phyloP scores from a whole-genome alignment of 192 early-diverging fungal genomes.

The Rhizophagus sp. region DNA sequence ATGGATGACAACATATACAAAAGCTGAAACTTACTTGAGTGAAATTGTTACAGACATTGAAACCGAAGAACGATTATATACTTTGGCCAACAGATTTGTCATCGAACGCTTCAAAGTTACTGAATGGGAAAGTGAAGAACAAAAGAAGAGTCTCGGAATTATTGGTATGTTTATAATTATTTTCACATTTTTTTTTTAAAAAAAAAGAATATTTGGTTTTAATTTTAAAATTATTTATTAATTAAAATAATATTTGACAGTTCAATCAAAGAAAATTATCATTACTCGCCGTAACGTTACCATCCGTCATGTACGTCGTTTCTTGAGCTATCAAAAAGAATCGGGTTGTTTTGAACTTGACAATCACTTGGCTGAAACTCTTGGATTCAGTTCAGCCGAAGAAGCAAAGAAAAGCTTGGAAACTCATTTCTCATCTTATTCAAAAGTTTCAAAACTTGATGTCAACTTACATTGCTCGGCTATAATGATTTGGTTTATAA shows the following conservation, averaged over 20 bases:
- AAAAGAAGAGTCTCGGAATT: neutral
- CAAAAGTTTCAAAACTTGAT: constrained; percentile 3
- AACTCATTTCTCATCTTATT: constrained; percentile 5
- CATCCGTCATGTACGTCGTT: constrained; percentile 19
- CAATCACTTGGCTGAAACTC: neutral
- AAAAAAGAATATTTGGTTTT: too few relatives aligned
- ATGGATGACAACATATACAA: neutral
- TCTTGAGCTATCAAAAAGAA: constrained; percentile 19
- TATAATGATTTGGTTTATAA: constrained; percentile 20
- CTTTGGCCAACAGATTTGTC: neutral
- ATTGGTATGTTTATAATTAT: neutral
- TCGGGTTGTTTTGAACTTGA: constrained; percentile 8
- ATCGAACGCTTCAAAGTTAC: constrained; percentile 19
- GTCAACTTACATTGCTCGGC: constrained; percentile 13
- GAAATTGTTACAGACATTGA: constrained; percentile 6
- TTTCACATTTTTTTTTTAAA: too few relatives aligned
- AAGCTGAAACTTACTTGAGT: constrained; percentile 15
- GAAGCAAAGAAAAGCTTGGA: constrained; percentile 12
- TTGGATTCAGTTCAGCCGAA: constrained; percentile 21
- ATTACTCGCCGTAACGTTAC: neutral
- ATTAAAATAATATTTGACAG: neutral
- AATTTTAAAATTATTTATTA: too few relatives aligned
- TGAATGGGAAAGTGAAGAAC: constrained; percentile 18
- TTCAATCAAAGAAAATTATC: neutral
- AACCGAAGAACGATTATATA: constrained; percentile 22